Evolutionary conservation across 169 alveolate species (phyloP), one percentile per base, ranked within the genome.

Genomic region (Cryptosporidium baileyi): DNA sequence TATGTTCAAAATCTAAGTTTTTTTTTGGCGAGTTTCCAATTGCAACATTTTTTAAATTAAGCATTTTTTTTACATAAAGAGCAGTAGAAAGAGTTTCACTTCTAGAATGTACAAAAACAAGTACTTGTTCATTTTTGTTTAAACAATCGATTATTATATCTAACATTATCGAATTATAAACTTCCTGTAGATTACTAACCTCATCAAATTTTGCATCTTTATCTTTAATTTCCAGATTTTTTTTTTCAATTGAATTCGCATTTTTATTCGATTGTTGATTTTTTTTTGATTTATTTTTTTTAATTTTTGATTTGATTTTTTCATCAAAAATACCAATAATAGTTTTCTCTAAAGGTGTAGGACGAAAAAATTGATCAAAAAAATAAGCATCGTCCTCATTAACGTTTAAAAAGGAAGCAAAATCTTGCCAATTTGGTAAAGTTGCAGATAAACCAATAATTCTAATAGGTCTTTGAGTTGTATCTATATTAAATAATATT

Each of bases 381-480:
- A 95, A 95, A 91, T 95, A 97, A 34, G 97, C 93, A 8, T 99
- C 99, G 65, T 90, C 90, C 43, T 94, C 95, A n/a, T 93, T 80
- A 1, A 98, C 99, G 65, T 98, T 93, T 51, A 99, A 90, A 82
- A 98, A 97, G 38, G 94, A 92, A 5, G 99, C 99, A 28, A 99
- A 99, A 90, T 99, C 99, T 59, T 93, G 94, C 92, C 97, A 98
- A 92, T 99, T 99, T 30, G 99, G 99, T 61, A 99, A 90, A 0
- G 99, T 99, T 2, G 99, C 99, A 15, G 99, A 97, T 47, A 99
- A 93, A 0, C 99, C 99, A 13, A 98, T 41, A 22, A 74, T 32
- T 38, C 85, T 51, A 11, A 57, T 57, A 19, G 51, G 26, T 15
- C 67, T 74, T 74, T 74, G 85, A n/a, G 60, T 74, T 5, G 24